Base-by-base conservation (phyloP, 129 eudicot genomes). In the Pittosporum tobira region DNA sequence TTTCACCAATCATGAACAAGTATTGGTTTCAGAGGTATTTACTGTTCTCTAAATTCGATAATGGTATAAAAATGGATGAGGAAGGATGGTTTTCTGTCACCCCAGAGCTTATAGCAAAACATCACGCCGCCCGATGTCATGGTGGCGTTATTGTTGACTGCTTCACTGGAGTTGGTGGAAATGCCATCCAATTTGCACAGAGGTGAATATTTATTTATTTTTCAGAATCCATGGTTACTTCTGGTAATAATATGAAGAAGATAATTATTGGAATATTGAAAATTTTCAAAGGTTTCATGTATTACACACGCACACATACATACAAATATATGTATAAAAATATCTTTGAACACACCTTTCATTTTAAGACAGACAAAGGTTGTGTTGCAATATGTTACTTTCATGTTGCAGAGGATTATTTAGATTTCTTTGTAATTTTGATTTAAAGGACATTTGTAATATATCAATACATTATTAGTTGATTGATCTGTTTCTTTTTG, bases 31-130 rank as follows among this genome's bases (percentile, higher is more conserved):
- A 91, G 64, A 80, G 96, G 65, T 83, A 86, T 64, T 20, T 64
- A 18, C 67, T 91, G 51, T 91, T 91, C 72, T 83, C 95, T 14
- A 78, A 80, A 70, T 91, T 77, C 47, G 87, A 91, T 15, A 62
- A 77, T 19, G 96, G 98, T 30, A 81, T 91, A 60, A 59, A 65
- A 73, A 91, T 91, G 98, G 98, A 91, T 27, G 81, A 79, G 69
- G 98, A 91, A 76, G 98, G 98, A 30, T 91, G 98, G 96, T 91
- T 86, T 68, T 91, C 98, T 51, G 98, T 82, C 18, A 91, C 98
- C 12, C 96, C 98, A 0, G 98, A 83, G 67, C 69, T 73, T 65
- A 71, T 91, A 66, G 89, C 95, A 69, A 78, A 75, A 42, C 96
- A 91, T 76, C 98, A 91, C 7, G 98, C 98, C 31, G 61, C 64